phyloP scores from a whole-genome alignment of 352 stramenopile species.

The Phytophthora tentaculata region DNA sequence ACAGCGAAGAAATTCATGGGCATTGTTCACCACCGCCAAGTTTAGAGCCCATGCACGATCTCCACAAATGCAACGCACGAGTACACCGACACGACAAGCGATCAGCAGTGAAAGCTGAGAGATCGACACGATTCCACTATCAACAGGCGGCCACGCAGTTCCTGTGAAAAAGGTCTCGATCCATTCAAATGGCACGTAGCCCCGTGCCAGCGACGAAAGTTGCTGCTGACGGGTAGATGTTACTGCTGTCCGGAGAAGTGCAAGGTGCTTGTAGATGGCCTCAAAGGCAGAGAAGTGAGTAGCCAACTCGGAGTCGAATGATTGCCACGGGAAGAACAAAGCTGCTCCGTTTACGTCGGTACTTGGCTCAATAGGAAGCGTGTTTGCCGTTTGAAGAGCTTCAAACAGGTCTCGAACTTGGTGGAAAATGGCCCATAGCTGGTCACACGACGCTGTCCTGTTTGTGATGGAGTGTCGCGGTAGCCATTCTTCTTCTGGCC shows the following conservation, averaged over 20 bases:
- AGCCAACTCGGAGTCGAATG: conserved; percentile 24
- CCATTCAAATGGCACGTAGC: conserved; percentile 32
- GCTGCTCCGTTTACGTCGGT: not conserved
- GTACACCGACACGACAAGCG: conserved; percentile 27
- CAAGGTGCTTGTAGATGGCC: conserved; percentile 1
- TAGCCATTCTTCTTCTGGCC: conserved; percentile 11
- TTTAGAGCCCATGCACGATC: conserved; percentile 29
- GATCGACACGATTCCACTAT: conserved; percentile 17
- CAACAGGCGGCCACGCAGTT: conserved; percentile 12
- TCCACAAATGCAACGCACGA: conserved; percentile 36
- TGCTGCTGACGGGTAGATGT: conserved; percentile 9
- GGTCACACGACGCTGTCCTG: conserved; percentile 6
- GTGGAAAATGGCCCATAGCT: conserved; percentile 14
- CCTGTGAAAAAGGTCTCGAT: conserved; percentile 13
- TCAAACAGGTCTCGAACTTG: conserved; percentile 11
- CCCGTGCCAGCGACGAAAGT: conserved; percentile 18
- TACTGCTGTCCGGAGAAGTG: not conserved
- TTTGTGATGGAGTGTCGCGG: conserved; percentile 1
- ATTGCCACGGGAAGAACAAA: conserved; percentile 32
- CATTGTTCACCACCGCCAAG: conserved; percentile 29
- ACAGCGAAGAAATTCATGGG: conserved; percentile 14
- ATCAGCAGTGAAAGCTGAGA: conserved; percentile 32
- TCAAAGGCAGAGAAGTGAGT: conserved; percentile 24
- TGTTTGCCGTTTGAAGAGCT: conserved; percentile 7
- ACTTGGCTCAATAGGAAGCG: not conserved